phyloP scores from a whole-genome alignment of 306 rosid genomes.

The Fagus sylvatica region DNA sequence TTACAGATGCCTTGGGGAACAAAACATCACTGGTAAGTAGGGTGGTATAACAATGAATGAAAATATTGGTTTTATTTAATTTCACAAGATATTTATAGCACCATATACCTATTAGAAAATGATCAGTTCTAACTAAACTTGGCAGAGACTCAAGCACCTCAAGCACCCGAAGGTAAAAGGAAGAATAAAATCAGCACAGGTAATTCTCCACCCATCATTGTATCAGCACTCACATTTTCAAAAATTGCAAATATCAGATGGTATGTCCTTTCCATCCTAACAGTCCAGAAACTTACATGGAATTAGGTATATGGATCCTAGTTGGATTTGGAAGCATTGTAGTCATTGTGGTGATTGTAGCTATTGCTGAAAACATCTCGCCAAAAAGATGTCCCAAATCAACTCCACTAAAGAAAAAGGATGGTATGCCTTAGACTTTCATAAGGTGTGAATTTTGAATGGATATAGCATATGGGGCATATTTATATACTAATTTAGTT shows the following conservation, averaged over 20 bases:
- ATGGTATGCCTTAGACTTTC: conserved; percentile 25
- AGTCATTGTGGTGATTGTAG: conserved; percentile 18
- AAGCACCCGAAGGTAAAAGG: conserved; percentile 7
- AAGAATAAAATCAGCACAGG: conserved; percentile 16
- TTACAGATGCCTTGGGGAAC: conserved; percentile 38
- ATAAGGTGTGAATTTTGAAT: background rate
- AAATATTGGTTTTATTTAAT: too few relatives aligned
- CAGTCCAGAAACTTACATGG: background rate
- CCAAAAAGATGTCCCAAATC: conserved; percentile 28
- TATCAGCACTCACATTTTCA: background rate
- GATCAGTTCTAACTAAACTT: background rate
- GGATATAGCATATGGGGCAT: background rate
- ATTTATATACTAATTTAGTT: background rate
- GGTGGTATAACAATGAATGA: background rate
- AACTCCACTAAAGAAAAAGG: conserved; percentile 4
- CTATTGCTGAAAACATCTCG: conserved; percentile 19
- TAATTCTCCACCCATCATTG: conserved; percentile 19
- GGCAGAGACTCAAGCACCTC: conserved; percentile 11
- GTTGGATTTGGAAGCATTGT: conserved; percentile 31
- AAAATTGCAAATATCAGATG: conserved; percentile 5
- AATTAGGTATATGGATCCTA: conserved; percentile 35
- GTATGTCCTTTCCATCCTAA: conserved; percentile 14
- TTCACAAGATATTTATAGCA: too few relatives aligned
- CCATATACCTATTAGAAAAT: too few relatives aligned
- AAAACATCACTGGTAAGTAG: conserved; percentile 18